phyloP scores from a whole-genome alignment of 75 land plant species.

The Pinus taeda region DNA sequence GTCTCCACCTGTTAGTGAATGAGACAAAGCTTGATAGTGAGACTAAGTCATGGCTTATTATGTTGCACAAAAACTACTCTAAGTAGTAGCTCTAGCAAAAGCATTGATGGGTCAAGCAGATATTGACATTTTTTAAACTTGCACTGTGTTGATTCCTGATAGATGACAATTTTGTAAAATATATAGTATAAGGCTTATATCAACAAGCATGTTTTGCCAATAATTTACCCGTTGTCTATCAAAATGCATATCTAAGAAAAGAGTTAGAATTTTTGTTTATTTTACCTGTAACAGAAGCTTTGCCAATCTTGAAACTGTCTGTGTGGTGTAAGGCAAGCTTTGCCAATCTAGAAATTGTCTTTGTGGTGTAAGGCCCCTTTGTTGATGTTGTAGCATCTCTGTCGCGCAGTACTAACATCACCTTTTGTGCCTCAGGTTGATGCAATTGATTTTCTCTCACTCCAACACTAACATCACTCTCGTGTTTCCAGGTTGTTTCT shows the following conservation, averaged over 20 bases:
- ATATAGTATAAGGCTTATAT: background rate
- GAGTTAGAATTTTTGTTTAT: background rate
- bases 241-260: background rate
- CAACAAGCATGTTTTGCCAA: background rate
- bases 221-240: background rate
- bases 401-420: background rate
- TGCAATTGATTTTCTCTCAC: too few species aligned
- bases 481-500: too few species aligned
- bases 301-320: too few species aligned
- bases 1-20: slow-evolving; percentile 78
- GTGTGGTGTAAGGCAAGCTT: too few species aligned
- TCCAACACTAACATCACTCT: too few species aligned
- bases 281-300: background rate
- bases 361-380: background rate
- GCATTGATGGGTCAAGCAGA: slow-evolving; percentile 61
- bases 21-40: slow-evolving; percentile 78
- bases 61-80: slow-evolving; percentile 78
- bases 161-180: background rate
- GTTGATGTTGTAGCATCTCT: background rate
- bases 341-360: too few species aligned
- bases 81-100: slow-evolving; percentile 74
- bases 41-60: slow-evolving; percentile 77
- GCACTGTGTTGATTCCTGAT: background rate
- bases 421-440: too few species aligned
- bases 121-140: background rate